Base-by-base conservation (phyloP, 2,329 filamentous ascomycete genomes). In the Fusarium sp. region DNA sequence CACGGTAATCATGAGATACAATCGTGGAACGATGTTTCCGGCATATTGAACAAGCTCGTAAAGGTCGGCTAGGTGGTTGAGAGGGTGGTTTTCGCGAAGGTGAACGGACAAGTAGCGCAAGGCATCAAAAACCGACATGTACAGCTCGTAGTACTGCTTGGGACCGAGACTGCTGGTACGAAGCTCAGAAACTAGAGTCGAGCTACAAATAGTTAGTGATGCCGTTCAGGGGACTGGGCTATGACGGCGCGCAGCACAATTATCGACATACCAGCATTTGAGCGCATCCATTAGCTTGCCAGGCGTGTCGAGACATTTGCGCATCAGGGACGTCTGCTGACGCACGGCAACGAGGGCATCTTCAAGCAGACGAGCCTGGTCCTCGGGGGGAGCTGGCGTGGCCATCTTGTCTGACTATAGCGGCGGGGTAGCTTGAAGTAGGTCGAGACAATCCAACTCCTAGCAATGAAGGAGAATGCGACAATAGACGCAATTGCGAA, bases 261-360 rank as follows among this genome's bases (percentile, higher is more conserved):
- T 34, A 38, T 48, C 44, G 54, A 84, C 91, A 75, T 87, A 98
- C 96, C 94, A 97, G 92, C 95, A 98, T 83, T 99, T 99, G 75
- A 99, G 88, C 74, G 96, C 96, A 85, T 99, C 96, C 96, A 99
- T 99, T 70, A 99, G 89, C 87, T 99, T 99, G 69, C 96, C 95
- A 8, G 96, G 94, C 11, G 93, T 96, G 78, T 99, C 96, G 64
- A 99, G 87, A 76, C 94, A 98, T 84, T 96, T 95, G 83, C 95
- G 94, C 96, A 99, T 99, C 78, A 97, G 87, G 76, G 90, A 89
- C 61, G 95, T 96, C 87, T 99, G 96, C 83, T 98, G 95, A 82
- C 95, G 93, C 81, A 99, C 96, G 51, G 97, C 95, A 65, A 92
- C 89, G 81, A 98, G 85, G 76, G 96, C 96, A 90, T 99, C 96